Conservation (phyloP, 495 filamentous ascomycete species). For the Viridothelium virens region DNA sequence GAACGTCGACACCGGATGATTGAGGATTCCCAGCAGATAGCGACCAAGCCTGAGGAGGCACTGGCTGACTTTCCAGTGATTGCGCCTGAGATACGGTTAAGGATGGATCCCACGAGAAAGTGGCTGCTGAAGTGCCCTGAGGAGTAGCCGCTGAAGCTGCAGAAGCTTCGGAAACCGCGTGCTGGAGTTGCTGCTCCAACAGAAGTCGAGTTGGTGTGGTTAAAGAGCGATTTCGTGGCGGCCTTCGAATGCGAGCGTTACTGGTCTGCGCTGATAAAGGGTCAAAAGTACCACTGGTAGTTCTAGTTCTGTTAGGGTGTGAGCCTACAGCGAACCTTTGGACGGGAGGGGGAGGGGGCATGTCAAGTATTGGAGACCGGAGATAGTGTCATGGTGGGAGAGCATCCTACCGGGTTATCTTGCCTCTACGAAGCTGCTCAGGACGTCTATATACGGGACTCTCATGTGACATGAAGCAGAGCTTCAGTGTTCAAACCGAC, state of each 20-base stretch:
- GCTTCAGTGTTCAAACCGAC: constrained; percentile 1
- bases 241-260: constrained; percentile 7
- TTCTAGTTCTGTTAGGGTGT: neutral
- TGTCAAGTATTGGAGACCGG: neutral
- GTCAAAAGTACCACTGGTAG: constrained; percentile 2
- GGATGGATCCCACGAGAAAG: neutral
- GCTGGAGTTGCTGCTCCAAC: constrained; percentile 5
- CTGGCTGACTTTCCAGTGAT: neutral
- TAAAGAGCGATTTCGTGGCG: constrained; percentile 1
- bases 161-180: constrained; percentile 8
- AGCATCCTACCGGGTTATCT: constrained; percentile 11
- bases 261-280: constrained; percentile 5
- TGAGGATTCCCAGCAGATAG: neutral
- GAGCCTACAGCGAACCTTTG: constrained; percentile 2
- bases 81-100: constrained; percentile 1
- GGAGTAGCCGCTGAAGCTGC: neutral
- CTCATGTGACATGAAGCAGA: constrained; percentile 11
- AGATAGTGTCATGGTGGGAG: constrained; percentile 6
- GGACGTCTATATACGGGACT: constrained; percentile 10
- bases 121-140: neutral
- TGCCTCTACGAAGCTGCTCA: constrained; percentile 11
- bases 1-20: neutral
- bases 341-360: neutral
- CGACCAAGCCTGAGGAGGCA: neutral
- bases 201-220: constrained; percentile 7